These are phyloP conservation scores for Cyclanthera cordifolia DNA, from an alignment of 306 rosid genomes.

Conservation along the genomic window DNA sequence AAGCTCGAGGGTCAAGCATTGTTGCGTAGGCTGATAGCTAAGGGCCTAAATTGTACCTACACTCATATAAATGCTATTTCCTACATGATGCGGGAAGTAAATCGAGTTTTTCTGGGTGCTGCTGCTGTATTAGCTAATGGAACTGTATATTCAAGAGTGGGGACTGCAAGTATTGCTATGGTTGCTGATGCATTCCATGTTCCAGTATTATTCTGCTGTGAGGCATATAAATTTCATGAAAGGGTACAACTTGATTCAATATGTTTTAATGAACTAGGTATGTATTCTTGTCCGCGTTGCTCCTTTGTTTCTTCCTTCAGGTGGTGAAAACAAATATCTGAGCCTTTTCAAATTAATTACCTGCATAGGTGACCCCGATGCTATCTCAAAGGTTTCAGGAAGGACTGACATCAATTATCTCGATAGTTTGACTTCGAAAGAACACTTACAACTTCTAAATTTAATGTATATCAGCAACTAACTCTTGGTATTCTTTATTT, in stretches of 20 bases:
- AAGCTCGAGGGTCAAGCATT: constrained; percentile 69
- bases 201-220: constrained; percentile 87
- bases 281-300: constrained; percentile 6
- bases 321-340: not conserved
- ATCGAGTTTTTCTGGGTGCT: constrained; percentile 68
- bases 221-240: constrained; percentile 86
- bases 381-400: constrained; percentile 53
- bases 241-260: constrained; percentile 92
- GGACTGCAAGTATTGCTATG: constrained; percentile 85
- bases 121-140: constrained; percentile 65
- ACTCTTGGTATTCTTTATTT: not conserved
- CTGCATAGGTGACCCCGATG: constrained; percentile 64
- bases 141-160: constrained; percentile 81
- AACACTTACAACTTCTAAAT: constrained; percentile 62
- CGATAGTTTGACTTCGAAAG: constrained; percentile 34
- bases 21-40: constrained; percentile 49
- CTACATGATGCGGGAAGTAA: constrained; percentile 72
- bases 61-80: constrained; percentile 72
- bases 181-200: constrained; percentile 68
- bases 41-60: constrained; percentile 69
- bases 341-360: constrained; percentile 16
- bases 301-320: constrained; percentile 4
- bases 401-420: constrained; percentile 55
- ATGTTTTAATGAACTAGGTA: constrained; percentile 82
- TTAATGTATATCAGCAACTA: constrained; percentile 32